Evolutionary conservation across 805 yeast genomes (phyloP), one percentile per base, ranked within the genome.

Genomic region (Isabelozyma rhagii): DNA sequence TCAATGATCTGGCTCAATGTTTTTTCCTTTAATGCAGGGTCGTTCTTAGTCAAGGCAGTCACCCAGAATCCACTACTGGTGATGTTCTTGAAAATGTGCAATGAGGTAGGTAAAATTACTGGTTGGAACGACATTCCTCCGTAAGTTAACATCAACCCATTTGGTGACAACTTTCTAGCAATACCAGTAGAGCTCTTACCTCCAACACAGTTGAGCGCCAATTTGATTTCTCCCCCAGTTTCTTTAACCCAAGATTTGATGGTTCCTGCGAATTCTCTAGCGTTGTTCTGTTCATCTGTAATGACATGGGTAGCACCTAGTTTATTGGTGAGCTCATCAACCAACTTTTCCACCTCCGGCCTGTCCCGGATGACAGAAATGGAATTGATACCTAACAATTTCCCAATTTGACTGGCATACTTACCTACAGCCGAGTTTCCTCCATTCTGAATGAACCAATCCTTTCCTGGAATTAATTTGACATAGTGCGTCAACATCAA

Each of bases 51-150:
- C 50, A 72, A 66, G 43, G 58, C 82, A 10, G 97, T 87, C 50
- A 91, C 84, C 99, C 99, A 94, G 72, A 88, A 94, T 0, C 99
- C 99, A 28, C 84, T 80, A 47, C 91, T 83, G 5, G 87, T 83
- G 49, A 94, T 69, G 62, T 92, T 87, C 68, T 93, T 94, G 77
- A 94, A 94, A 55, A 94, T 92, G 63, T 89, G 89, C 51, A 89
- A 72, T 0, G 96, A 82, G 0, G 97, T 90, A 39, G 98, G 97
- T 49, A 94, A 69, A n/a, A 82, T 80, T 9, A 94, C 96, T 1
- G 99, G 99, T 70, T 89, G 92, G 76, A 85, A 84, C 3, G 97
- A 89, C 99, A 94, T 94, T 39, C 96, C 98, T 34, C 99, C 99
- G 63, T 94, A 94, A 1, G 98, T 90, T 57, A 91, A 81, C 75